phyloP scores from a whole-genome alignment of 768 basidiomycete genomes.

The Hemileccinum rubropunctum region DNA sequence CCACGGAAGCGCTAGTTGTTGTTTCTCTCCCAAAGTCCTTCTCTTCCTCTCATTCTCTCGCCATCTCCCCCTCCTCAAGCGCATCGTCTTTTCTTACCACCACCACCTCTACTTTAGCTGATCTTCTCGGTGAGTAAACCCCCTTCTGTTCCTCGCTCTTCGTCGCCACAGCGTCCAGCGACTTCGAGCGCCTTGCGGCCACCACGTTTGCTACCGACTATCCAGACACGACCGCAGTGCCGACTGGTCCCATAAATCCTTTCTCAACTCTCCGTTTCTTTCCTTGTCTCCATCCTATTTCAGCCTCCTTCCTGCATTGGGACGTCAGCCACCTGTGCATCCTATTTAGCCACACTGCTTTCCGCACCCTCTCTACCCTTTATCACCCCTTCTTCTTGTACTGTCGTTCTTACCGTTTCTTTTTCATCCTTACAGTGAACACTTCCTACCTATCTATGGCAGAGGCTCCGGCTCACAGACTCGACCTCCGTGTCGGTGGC shows the following conservation, averaged over 20 bases:
- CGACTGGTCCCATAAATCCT: conserved; percentile 5
- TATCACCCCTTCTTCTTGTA: conserved; percentile 17
- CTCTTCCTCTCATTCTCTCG: conserved; percentile 27
- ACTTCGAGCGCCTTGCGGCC: conserved; percentile 25
- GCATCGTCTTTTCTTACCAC: conserved; percentile 21
- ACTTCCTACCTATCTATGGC: conserved; percentile 50
- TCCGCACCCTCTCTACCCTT: conserved; percentile 26
- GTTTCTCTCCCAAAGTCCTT: conserved; percentile 39
- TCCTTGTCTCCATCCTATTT: background rate
- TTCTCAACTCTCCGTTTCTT: background rate
- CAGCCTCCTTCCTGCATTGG: conserved; percentile 8
- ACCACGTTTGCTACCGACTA: conserved; percentile 25
- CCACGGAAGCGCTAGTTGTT: conserved; percentile 44
- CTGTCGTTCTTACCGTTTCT: conserved; percentile 14
- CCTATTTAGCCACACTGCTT: conserved; percentile 25
- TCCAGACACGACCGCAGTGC: background rate
- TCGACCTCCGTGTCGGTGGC: conserved; percentile 87
- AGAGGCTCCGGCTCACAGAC: conserved; percentile 66
- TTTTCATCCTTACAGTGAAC: conserved; percentile 8
- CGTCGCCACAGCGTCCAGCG: conserved; percentile 12
- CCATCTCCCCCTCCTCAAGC: conserved; percentile 28
- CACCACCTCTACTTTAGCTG: conserved; percentile 4
- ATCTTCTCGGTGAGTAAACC: conserved; percentile 27
- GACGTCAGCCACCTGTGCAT: conserved; percentile 38
- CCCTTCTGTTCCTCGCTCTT: background rate